Base-by-base conservation (phyloP, 345 rosid genomes). In the Murraya paniculata region DNA sequence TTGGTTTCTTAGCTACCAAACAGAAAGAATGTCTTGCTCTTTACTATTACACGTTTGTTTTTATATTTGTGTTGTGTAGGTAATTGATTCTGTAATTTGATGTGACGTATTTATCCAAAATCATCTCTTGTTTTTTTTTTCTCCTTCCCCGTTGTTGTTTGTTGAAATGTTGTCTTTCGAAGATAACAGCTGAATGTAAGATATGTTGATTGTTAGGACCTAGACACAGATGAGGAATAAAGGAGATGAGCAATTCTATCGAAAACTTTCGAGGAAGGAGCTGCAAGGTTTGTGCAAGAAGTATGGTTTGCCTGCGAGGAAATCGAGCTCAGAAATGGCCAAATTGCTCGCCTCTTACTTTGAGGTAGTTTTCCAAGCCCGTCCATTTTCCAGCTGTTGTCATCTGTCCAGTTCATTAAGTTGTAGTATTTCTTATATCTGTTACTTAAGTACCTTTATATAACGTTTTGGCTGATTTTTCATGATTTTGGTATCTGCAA, bases 211-310 rank as follows among this genome's bases (percentile, higher is more conserved):
- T 78, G 70, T 33, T 45, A 48, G 48, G 27, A 4, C 13, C 13
- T 69, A 74, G 79, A 77, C 79, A 84, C 79, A 84, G 88, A 88
- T 90, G 95, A 81, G 74, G 16, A 86, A 84, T 77, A 84, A 82
- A 78, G 86, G 85, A 69, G 85, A 75, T 69, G 81, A 78, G 70
- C 86, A 85, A n/a, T 87, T 70, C 76, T 86, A 75, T 76, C 74
- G 73, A 16, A 78, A 80, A 18, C 90, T 85, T 78, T 82, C 98
- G 14, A 82, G 96, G 85, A 92, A 87, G 87, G 93, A 91, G 82
- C 97, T 93, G 76, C 93, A 90, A 69, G 86, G 84, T 83, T 73
- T 90, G 77, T 91, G 98, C 85, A 91, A 89, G 87, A 86, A 80
- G 68, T 87, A 81, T 83, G 87, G 90, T 64, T 84, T 93, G 81